Percentiles rank a stretch among this genome's conserved stretches.
These are phyloP conservation scores for Achaetomium macrosporum DNA, from an alignment of 2,329 filamentous ascomycete species.

Conservation along the genomic window DNA sequence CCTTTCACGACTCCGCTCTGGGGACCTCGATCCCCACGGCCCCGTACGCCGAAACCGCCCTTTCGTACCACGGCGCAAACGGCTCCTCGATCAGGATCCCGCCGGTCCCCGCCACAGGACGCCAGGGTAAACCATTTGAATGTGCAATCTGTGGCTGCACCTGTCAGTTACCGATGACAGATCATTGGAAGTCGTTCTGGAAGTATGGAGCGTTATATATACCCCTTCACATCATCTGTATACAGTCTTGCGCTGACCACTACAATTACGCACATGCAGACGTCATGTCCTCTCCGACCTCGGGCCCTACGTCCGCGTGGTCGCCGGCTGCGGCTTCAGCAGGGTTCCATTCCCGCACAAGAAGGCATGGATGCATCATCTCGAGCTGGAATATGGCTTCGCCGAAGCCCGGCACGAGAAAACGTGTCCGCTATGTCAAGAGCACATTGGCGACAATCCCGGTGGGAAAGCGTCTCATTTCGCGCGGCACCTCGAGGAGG, in stretches of 20 bases:
- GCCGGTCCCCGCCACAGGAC: not conserved
- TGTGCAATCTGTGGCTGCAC: not conserved
- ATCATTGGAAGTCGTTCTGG: not conserved
- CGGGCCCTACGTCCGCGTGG: not conserved
- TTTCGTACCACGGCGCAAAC: constrained; percentile 3
- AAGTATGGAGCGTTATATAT: not conserved
- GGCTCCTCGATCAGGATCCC: constrained; percentile 4
- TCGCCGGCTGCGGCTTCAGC: not conserved
- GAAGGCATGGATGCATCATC: not conserved
- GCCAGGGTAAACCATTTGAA: not conserved
- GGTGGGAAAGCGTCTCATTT: not conserved
- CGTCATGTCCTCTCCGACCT: not conserved
- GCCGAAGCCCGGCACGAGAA: not conserved
- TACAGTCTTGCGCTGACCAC: too few relatives aligned
- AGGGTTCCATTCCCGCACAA: not conserved
- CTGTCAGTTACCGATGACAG: not conserved
- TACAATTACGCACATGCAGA: not conserved
- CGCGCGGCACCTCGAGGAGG: constrained; percentile 1
- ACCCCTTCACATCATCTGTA: too few relatives aligned
- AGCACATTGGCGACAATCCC: not conserved
- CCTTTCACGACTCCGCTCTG: constrained; percentile 1
- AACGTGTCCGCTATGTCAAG: not conserved
- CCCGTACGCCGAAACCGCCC: constrained; percentile 1
- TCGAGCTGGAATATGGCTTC: not conserved
- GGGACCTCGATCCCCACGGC: not conserved